Conservation (phyloP, 2,329 filamentous ascomycete genomes). For the Colletotrichum ledebouriae region DNA sequence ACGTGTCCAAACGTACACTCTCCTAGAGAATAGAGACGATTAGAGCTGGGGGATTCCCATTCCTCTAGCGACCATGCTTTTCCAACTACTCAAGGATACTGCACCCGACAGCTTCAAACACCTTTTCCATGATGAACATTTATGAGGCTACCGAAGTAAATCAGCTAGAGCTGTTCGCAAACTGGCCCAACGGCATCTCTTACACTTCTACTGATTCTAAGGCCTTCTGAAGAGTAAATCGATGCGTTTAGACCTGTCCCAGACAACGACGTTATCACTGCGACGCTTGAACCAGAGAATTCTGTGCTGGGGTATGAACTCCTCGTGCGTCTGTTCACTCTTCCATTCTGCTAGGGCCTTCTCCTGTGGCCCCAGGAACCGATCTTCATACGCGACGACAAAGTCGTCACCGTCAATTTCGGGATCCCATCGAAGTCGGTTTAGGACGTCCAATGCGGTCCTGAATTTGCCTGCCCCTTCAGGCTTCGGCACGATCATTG, state of each 20-base stretch:
- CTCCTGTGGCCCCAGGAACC: constrained; percentile 68
- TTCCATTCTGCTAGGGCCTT: constrained; percentile 69
- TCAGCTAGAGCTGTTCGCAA: too few species aligned
- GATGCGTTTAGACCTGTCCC: constrained; percentile 67
- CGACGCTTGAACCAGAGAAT: constrained; percentile 72
- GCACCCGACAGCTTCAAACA: too few species aligned
- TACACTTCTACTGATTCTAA: background rate
- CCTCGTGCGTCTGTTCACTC: constrained; percentile 72
- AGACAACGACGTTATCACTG: constrained; percentile 65
- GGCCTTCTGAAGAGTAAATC: constrained; percentile 57
- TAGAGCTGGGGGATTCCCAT: too few species aligned
- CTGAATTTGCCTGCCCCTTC: constrained; percentile 63
- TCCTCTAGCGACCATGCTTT: too few species aligned
- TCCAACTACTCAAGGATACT: too few species aligned
- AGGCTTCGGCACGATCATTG: constrained; percentile 45
- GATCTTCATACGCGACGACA: constrained; percentile 72
- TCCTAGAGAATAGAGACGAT: background rate
- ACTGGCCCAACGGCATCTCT: too few species aligned
- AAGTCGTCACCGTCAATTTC: constrained; percentile 65
- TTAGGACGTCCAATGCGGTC: constrained; percentile 70
- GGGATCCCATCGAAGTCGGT: constrained; percentile 72
- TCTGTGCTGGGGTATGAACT: constrained; percentile 76
- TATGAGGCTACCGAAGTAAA: too few species aligned
- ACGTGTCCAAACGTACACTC: background rate
- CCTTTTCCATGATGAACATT: too few species aligned